Evolutionary conservation across 2,329 filamentous ascomycete genomes (phyloP), one percentile per base, ranked within the genome.

Genomic region (Sporothrix sp.): DNA sequence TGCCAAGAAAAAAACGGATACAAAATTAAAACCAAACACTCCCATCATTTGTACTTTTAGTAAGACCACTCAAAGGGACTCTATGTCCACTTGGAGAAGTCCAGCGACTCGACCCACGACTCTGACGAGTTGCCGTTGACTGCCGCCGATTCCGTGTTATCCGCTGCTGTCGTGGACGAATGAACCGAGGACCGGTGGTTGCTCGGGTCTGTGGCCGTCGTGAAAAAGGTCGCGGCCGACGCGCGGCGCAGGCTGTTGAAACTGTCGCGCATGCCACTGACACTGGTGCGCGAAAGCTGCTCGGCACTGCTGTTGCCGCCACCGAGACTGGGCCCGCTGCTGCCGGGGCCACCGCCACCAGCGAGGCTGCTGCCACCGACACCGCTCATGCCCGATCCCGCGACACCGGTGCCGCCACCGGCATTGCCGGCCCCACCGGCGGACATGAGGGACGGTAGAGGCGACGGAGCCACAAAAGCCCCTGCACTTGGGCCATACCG

Each of bases 221-320:
- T 76, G 57, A 82, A 77, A 60, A 83, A 83, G 2, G 79, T 84
- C 5, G 78, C 79, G 2, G 83, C 79, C 30, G 79, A 82, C n/a
- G 79, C 74, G 52, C 80, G 70, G 46, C 79, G 71, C 35, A 84
- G 67, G 58, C 74, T 80, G 58, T 66, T 78, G 52, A 82, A 72
- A 58, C 78, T 82, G 57, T 83, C 79, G 13, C 81, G 71, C 44
- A 82, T 70, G 18, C 72, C 74, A 57, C 68, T 71, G 30, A 66
- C 63, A 27, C 51, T 52, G n/a, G 42, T 30, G 3, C 48, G 48
- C 28, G 52, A 52, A 7, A 51, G 49, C 36, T 51, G 25, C 35
- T 49, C 45, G 28, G 18, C 30, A n/a, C 50, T 45, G 44, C 39
- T 32, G 21, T 42, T 48, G 33, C 35, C 48, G 16, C 55, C 49